These are phyloP conservation scores for Geranium brycei DNA, from an alignment of 345 rosid genomes.

Conservation along the genomic window DNA sequence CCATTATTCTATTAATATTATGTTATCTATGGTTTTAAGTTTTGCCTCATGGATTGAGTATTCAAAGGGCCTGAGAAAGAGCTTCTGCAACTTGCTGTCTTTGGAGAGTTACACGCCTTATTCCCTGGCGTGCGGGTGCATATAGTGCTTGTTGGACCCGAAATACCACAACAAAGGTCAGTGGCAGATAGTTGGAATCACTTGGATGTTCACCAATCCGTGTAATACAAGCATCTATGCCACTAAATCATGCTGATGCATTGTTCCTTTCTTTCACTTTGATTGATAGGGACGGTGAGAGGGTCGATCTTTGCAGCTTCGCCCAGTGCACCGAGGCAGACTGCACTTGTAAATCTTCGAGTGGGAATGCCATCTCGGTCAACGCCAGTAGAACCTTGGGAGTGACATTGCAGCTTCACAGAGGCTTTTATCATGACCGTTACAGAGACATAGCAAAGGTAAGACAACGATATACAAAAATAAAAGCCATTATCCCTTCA, in stretches of 20 bases:
- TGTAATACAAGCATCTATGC: background rate
- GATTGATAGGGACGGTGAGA: slow-evolving; percentile 52
- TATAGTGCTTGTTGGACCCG: slow-evolving; percentile 72
- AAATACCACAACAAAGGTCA: slow-evolving; percentile 56
- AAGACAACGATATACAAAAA: background rate
- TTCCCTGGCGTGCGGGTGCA: slow-evolving; percentile 51
- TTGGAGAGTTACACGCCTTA: slow-evolving; percentile 69
- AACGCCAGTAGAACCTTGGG: slow-evolving; percentile 17
- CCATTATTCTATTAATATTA: background rate
- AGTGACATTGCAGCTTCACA: slow-evolving; percentile 43
- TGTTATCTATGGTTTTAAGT: background rate
- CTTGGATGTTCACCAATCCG: background rate
- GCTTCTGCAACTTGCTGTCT: slow-evolving; percentile 68
- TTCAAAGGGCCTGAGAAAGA: slow-evolving; percentile 80
- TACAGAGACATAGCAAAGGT: slow-evolving; percentile 51
- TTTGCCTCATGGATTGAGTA: background rate
- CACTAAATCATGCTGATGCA: background rate
- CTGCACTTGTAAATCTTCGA: slow-evolving; percentile 47
- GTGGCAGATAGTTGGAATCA: slow-evolving; percentile 5
- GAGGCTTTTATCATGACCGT: slow-evolving; percentile 69
- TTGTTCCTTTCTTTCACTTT: background rate
- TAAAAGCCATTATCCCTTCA: background rate
- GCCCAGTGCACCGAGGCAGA: slow-evolving; percentile 41
- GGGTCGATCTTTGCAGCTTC: slow-evolving; percentile 28
- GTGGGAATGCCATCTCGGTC: slow-evolving; percentile 6